phyloP scores from a whole-genome alignment of 305 asterid genomes.

The Solanum aculeatissimum region DNA sequence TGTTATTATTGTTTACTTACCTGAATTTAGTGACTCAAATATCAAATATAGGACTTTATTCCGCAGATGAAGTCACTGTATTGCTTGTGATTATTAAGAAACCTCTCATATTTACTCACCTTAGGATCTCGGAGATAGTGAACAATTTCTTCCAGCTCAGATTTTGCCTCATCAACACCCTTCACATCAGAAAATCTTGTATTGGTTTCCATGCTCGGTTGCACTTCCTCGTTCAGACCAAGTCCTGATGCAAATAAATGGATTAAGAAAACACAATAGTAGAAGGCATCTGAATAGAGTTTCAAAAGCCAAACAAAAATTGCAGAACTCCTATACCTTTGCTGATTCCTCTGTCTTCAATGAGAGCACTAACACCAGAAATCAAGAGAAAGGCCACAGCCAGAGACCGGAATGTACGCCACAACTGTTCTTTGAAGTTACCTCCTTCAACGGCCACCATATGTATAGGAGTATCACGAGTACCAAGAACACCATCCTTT shows the following conservation, averaged over 20 bases:
- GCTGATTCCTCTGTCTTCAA: conserved; percentile 89
- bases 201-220: conserved; percentile 64
- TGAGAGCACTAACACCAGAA: conserved; percentile 82
- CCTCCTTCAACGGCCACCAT: conserved; percentile 97
- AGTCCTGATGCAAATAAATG: conserved; percentile 36
- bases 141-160: conserved; percentile 84
- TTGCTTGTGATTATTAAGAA: neutral
- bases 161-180: conserved; percentile 90
- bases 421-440: conserved; percentile 78
- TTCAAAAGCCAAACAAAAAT: neutral
- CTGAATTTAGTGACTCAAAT: neutral
- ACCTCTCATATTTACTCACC: conserved; percentile 23
- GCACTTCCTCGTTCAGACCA: conserved; percentile 78
- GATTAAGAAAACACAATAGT: neutral
- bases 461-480: conserved; percentile 80
- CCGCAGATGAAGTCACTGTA: neutral
- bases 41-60: neutral
- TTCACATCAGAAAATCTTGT: conserved; percentile 83
- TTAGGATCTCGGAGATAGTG: conserved; percentile 92
- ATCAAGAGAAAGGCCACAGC: conserved; percentile 72
- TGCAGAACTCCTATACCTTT: conserved; percentile 47
- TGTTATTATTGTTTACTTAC: neutral
- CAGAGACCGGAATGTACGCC: conserved; percentile 88
- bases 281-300: neutral
- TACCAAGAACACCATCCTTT: conserved; percentile 63